phyloP scores from a whole-genome alignment of 2,329 filamentous ascomycete genomes.

The Calonectria pseudoturangicola region DNA sequence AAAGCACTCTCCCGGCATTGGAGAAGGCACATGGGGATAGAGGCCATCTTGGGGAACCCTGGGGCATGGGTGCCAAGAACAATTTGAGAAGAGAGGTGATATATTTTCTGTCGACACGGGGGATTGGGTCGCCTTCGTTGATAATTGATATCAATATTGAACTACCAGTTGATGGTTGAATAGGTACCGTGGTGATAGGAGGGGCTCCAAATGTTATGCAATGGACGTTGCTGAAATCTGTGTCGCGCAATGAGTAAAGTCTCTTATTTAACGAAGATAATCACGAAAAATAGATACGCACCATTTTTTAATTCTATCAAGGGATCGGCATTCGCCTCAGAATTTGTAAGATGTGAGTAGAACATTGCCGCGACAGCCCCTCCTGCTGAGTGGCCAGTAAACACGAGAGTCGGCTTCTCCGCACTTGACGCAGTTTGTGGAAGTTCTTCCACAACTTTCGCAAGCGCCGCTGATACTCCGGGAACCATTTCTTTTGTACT shows the following conservation, averaged over 20 bases:
- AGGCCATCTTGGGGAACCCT: neutral
- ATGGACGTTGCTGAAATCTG: neutral
- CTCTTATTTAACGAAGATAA: too few relatives aligned
- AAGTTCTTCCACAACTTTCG: neutral
- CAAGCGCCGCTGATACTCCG: neutral
- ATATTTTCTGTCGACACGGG: neutral
- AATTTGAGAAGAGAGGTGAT: conserved; percentile 7
- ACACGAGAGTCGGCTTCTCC: neutral
- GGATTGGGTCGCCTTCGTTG: conserved; percentile 1
- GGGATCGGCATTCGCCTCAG: neutral
- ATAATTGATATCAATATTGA: neutral
- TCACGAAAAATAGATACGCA: neutral
- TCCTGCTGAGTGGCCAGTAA: conserved; percentile 12
- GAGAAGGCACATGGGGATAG: neutral
- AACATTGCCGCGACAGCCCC: neutral
- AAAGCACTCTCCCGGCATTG: neutral
- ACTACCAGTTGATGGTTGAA: neutral
- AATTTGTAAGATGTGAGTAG: conserved; percentile 6
- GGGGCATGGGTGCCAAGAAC: conserved; percentile 2
- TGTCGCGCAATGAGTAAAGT: too few relatives aligned
- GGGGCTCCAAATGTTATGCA: conserved; percentile 14
- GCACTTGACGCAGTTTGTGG: neutral
- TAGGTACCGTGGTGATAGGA: neutral
- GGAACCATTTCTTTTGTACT: conserved; percentile 12
- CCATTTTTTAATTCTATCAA: neutral